phyloP scores from a whole-genome alignment of 2,329 filamentous ascomycete species.

The Cordyceps tenuipes region DNA sequence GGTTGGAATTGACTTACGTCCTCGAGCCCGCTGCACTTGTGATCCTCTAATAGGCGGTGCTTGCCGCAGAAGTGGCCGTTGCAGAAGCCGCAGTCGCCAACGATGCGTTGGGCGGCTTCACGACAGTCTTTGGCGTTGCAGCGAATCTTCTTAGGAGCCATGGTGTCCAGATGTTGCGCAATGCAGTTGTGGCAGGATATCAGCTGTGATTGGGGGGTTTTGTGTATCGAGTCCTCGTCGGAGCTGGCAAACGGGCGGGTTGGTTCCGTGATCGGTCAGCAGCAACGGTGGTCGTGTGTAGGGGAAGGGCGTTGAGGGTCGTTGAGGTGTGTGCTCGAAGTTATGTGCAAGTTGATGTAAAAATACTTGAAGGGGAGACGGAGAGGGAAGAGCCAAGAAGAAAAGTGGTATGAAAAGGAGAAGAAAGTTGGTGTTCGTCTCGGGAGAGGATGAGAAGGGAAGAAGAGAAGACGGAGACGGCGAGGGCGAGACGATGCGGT shows the following conservation, averaged over 20 bases:
- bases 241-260: neutral
- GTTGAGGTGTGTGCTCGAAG: neutral
- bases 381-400: neutral
- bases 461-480: neutral
- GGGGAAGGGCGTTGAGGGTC: neutral
- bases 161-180: constrained; percentile 23
- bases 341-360: neutral
- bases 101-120: constrained; percentile 80
- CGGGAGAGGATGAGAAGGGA: neutral
- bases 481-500: neutral
- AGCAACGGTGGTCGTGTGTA: neutral
- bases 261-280: constrained; percentile 10
- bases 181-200: neutral
- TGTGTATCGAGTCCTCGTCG: neutral
- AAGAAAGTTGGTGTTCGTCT: constrained; percentile 2
- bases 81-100: constrained; percentile 95
- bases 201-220: neutral
- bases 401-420: constrained; percentile 2
- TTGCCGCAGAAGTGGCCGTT: constrained; percentile 89
- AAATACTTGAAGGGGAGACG: neutral
- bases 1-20: constrained; percentile 49
- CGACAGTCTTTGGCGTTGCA: constrained; percentile 89
- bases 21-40: constrained; percentile 87
- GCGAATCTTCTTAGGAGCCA: constrained; percentile 69
- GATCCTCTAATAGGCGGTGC: constrained; percentile 87